Percentiles rank a stretch among this genome's conserved stretches.
phyloP scores from a whole-genome alignment of 2,329 filamentous ascomycete species.

The Colletotrichum sp. region DNA sequence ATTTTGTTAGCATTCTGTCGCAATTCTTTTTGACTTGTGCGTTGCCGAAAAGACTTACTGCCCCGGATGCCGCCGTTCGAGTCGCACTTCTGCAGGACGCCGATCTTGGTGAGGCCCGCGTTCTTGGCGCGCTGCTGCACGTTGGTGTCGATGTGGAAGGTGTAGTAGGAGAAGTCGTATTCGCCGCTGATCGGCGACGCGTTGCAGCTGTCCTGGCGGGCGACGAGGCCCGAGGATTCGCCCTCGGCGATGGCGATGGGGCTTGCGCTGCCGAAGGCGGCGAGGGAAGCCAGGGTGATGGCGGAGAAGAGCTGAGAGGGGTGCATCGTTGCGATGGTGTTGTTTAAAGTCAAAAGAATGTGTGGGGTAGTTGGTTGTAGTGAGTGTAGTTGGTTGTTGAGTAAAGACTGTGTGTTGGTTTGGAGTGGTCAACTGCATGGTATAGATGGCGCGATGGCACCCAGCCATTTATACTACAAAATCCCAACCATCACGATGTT shows the following conservation, averaged over 20 bases:
- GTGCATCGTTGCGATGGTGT: neutral
- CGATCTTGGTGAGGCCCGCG: neutral
- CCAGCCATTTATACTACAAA: neutral
- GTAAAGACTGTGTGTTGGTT: neutral
- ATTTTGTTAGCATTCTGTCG: too few relatives aligned
- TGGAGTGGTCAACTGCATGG: neutral
- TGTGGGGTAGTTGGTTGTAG: neutral
- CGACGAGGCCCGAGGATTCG: neutral
- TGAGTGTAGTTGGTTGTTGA: neutral
- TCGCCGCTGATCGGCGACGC: neutral
- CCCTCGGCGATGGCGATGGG: neutral
- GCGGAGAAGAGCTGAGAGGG: neutral
- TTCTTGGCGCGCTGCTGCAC: neutral
- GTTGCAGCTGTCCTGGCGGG: neutral
- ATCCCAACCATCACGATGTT: neutral
- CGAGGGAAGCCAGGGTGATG: neutral
- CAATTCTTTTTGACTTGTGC: too few relatives aligned
- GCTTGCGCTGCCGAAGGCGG: neutral
- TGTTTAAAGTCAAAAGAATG: neutral
- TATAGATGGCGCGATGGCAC: neutral
- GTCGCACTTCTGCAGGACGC: neutral
- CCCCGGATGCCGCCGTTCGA: neutral
- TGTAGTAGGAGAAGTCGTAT: neutral
- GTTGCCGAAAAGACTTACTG: neutral
- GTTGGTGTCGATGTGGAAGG: neutral